These are phyloP conservation scores for Wilcoxina mikolae DNA, from an alignment of 495 filamentous ascomycete species.

Conservation along the genomic window DNA sequence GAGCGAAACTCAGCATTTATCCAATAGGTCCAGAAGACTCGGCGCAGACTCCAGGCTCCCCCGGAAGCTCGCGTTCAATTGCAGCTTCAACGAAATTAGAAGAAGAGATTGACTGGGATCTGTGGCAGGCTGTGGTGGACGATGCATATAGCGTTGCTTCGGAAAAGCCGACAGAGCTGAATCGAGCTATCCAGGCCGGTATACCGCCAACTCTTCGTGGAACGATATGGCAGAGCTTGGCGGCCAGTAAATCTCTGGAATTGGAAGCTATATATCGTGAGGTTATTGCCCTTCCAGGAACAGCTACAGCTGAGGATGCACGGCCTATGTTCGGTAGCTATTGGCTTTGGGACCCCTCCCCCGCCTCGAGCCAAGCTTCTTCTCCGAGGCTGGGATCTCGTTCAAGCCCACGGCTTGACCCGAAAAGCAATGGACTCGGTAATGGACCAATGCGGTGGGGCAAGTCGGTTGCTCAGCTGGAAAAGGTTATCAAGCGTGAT, in stretches of 20 bases:
- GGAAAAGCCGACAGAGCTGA: conserved; percentile 74
- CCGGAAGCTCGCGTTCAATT: neutral
- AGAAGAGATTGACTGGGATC: conserved; percentile 71
- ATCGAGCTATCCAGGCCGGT: conserved; percentile 75
- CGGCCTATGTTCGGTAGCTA: conserved; percentile 56
- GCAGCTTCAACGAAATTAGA: conserved; percentile 14
- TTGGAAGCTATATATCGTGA: conserved; percentile 79
- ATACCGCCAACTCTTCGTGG: conserved; percentile 90
- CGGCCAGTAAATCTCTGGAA: conserved; percentile 82
- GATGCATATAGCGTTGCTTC: conserved; percentile 75
- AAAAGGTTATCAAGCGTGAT: conserved; percentile 81
- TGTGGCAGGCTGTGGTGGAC: conserved; percentile 93
- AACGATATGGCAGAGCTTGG: conserved; percentile 94
- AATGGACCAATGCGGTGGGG: conserved; percentile 62
- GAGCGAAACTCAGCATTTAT: conserved; percentile 1
- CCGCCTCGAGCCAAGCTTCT: conserved; percentile 43
- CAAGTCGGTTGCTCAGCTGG: conserved; percentile 55
- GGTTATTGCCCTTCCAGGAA: conserved; percentile 55
- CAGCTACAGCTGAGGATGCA: conserved; percentile 59
- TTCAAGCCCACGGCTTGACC: conserved; percentile 44
- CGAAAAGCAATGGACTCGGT: conserved; percentile 44
- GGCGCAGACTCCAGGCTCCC: neutral
- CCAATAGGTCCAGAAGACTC: conserved; percentile 2
- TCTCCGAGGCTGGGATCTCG: conserved; percentile 50
- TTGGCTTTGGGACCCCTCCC: conserved; percentile 71